Evolutionary conservation across 2,329 filamentous ascomycete genomes (phyloP).

Genomic region (Hyphodiscus sp.): DNA sequence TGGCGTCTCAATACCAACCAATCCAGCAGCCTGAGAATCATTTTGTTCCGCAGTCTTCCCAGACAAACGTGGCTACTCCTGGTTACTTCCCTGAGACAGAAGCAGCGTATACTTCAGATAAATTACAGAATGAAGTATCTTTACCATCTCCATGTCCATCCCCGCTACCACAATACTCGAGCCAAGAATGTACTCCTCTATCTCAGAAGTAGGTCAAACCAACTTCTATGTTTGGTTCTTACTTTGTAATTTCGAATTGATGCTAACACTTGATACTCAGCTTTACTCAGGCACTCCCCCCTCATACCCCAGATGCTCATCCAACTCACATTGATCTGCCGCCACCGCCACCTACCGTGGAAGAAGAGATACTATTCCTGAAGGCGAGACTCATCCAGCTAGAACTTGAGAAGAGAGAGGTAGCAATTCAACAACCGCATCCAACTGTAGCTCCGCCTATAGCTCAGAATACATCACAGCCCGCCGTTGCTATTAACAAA

Average conservation of each 20-base stretch:
- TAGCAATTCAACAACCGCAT: not conserved
- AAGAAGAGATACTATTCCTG: slow-evolving; percentile 22
- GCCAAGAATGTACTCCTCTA: not conserved
- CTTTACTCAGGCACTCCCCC: not conserved
- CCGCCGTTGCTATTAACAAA: not conserved
- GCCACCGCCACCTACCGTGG: slow-evolving; percentile 13
- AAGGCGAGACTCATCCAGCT: slow-evolving; percentile 22
- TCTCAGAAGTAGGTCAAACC: not conserved
- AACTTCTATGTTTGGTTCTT: not conserved
- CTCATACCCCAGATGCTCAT: not conserved
- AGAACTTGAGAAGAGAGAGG: slow-evolving; percentile 22
- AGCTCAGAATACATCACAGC: no score
- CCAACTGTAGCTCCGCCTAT: no score
- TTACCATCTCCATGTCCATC: slow-evolving; percentile 2
- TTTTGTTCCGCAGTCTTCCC: not conserved
- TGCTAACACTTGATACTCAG: not conserved
- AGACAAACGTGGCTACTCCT: not conserved
- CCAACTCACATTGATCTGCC: slow-evolving; percentile 1
- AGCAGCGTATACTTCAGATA: not conserved
- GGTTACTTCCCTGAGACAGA: not conserved
- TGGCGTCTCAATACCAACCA: slow-evolving; percentile 3
- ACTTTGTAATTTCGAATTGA: not conserved
- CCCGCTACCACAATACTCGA: slow-evolving; percentile 2
- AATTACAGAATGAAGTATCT: not conserved
- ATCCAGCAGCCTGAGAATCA: not conserved